Evolutionary conservation across 2,329 filamentous ascomycete genomes (phyloP), one percentile per base, ranked within the genome.

Genomic region (Colletotrichum euphorbiae): DNA sequence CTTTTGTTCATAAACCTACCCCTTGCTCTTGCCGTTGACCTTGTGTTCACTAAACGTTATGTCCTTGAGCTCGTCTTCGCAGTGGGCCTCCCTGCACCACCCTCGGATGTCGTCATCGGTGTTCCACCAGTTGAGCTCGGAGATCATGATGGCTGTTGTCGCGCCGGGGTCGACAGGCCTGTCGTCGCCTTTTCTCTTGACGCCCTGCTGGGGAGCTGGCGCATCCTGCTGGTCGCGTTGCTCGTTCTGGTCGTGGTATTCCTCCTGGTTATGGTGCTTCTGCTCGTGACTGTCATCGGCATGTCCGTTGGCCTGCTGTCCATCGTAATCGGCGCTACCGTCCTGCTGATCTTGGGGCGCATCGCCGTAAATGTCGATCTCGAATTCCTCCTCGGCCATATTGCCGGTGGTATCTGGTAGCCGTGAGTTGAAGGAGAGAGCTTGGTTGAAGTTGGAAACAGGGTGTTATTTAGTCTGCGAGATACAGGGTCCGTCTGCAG

Each of bases 1-100:
- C 5, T 12, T 17, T 2, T 46, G 21, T 11, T 54, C 19, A 9
- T 3, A 13, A 15, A 19, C 80, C 71, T 85, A 97, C 94, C 96
- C 95, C 83, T 98, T 98, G 81, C 93, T 97, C 82, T 99, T 99
- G 73, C 96, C 96, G 73, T 99, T 99, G 54, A 98, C 94, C 78
- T 99, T 99, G 80, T 98, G 96, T 78, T 99, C 96, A 75, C 93
- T 98, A 78, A 98, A 99, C 0, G 94, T 97, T 58, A 99, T 89
- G 69, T 98, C 96, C 74, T 93, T 94, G 17, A 98, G 82, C 75
- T 97, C 93, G 51, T 90, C 87, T 78, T 98, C 96, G 73, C 89
- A 93, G 2, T 87, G 88, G n/a, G 91, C 93, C 71, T 92, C 87
- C 72, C 90, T 89, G 24, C 92, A 85, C 93, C 94, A 98, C 57